A percentile compares a stretch with the other conserved stretches of the same genome.
phyloP scores from a whole-genome alignment of 129 eudicot species.

The Smallanthus sonchifolius region DNA sequence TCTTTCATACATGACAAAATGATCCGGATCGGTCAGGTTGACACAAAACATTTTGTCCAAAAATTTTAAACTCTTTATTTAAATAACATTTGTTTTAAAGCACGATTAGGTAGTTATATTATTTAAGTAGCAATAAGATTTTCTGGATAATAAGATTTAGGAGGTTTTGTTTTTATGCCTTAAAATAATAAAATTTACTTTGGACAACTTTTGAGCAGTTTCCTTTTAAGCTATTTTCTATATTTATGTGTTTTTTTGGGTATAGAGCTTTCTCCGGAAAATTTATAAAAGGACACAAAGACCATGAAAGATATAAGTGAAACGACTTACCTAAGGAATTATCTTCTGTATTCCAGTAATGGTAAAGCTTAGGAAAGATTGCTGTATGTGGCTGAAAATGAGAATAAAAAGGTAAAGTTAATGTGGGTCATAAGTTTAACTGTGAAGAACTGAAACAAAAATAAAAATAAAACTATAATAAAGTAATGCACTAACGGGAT shows the following conservation, averaged over 20 bases:
- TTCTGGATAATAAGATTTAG: neutral
- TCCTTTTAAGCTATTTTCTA: neutral
- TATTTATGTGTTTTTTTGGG: neutral
- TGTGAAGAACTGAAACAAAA: neutral
- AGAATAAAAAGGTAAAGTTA: neutral
- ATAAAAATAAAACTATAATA: neutral
- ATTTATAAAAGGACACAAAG: neutral
- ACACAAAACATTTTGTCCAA: neutral
- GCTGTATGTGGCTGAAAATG: conserved; percentile 61
- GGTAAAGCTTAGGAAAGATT: conserved; percentile 52
- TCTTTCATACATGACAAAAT: neutral
- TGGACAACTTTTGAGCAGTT: neutral
- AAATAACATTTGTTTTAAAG: neutral
- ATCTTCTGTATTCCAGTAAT: conserved; percentile 41
- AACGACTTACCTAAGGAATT: conserved; percentile 51
- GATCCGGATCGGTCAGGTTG: neutral
- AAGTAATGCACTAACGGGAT: conserved; percentile 48
- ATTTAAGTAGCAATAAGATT: neutral
- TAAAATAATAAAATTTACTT: neutral
- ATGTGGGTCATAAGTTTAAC: conserved; percentile 1
- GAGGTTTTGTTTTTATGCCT: neutral
- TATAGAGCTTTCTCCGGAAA: neutral
- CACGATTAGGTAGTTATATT: neutral
- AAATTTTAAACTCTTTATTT: neutral
- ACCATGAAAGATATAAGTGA: neutral